Conservation (phyloP, 495 filamentous ascomycete genomes). For the Aspergillus bertholletiae region DNA sequence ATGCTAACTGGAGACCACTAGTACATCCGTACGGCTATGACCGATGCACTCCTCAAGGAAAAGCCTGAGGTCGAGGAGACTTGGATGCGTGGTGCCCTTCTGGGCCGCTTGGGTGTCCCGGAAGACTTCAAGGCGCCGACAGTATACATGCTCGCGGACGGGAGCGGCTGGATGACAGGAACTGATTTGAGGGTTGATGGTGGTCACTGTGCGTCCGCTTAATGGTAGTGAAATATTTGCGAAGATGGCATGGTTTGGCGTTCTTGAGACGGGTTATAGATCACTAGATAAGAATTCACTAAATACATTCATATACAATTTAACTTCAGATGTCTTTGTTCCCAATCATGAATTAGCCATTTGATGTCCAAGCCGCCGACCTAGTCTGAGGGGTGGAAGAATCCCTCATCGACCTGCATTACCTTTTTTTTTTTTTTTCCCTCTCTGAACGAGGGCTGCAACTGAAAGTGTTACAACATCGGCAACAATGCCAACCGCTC, state of each 20-base stretch:
- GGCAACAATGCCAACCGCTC: no score
- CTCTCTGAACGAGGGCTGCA: no score
- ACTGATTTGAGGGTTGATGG: constrained; percentile 38
- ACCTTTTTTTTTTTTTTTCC: no score
- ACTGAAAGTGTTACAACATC: no score
- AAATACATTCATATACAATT: no score
- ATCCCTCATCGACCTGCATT: no score
- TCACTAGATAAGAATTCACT: neutral
- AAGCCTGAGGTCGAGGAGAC: constrained; percentile 57
- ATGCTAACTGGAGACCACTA: constrained; percentile 22
- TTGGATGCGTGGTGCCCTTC: constrained; percentile 32
- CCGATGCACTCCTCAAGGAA: constrained; percentile 33
- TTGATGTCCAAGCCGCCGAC: no score
- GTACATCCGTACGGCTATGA: constrained; percentile 36
- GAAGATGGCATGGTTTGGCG: neutral
- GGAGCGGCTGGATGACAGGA: constrained; percentile 40
- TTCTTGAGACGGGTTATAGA: neutral
- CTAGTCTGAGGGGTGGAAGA: no score
- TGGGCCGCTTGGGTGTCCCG: constrained; percentile 34
- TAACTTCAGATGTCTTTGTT: no score
- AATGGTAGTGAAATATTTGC: neutral
- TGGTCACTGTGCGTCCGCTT: constrained; percentile 37
- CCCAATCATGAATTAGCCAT: no score
- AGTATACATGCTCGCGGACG: constrained; percentile 42
- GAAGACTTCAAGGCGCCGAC: constrained; percentile 42